These are phyloP conservation scores for Polytrichum commune DNA, from an alignment of 225 moss, liverwort and hornwort genomes.

Conservation along the genomic window DNA sequence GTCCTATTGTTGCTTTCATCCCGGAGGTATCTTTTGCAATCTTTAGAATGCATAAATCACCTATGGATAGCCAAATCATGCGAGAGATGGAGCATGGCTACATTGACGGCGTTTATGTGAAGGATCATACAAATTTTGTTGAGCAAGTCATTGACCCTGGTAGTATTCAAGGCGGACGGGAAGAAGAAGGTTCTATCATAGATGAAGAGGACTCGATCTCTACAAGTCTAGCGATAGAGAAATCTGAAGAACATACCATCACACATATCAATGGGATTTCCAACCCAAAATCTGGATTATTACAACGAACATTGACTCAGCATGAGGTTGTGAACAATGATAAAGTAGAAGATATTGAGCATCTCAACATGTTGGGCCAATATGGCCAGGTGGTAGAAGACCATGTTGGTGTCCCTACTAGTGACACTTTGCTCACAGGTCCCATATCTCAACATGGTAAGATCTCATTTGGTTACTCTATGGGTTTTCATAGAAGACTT, in stretches of 20 bases:
- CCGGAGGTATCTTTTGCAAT: conserved; percentile 31
- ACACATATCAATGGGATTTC: not conserved
- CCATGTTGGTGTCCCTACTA: too few relatives aligned
- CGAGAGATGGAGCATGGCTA: conserved; percentile 88
- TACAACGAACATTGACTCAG: conserved; percentile 20
- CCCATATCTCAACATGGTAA: too few relatives aligned
- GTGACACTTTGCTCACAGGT: too few relatives aligned
- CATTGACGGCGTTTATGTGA: conserved; percentile 41
- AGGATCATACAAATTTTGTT: conserved; percentile 45
- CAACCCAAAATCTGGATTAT: conserved; percentile 4
- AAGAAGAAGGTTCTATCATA: conserved; percentile 17
- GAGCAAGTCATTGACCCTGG: conserved; percentile 32
- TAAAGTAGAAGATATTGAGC: conserved; percentile 24
- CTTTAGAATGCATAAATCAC: conserved; percentile 43
- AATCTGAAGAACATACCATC: not conserved
- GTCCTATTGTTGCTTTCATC: conserved; percentile 53
- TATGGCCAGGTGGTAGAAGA: conserved; percentile 34
- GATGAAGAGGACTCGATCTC: not conserved
- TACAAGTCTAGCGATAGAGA: not conserved
- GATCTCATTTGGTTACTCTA: too few relatives aligned
- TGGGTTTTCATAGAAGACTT: too few relatives aligned
- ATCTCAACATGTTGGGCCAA: conserved; percentile 2
- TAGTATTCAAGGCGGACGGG: conserved; percentile 7
- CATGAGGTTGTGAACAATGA: conserved; percentile 43
- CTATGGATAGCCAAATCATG: conserved; percentile 65